Percentiles rank a stretch among this genome's conserved stretches.
These are phyloP conservation scores for Globisporangium paddicum DNA, from an alignment of 352 stramenopile species.

Conservation along the genomic window DNA sequence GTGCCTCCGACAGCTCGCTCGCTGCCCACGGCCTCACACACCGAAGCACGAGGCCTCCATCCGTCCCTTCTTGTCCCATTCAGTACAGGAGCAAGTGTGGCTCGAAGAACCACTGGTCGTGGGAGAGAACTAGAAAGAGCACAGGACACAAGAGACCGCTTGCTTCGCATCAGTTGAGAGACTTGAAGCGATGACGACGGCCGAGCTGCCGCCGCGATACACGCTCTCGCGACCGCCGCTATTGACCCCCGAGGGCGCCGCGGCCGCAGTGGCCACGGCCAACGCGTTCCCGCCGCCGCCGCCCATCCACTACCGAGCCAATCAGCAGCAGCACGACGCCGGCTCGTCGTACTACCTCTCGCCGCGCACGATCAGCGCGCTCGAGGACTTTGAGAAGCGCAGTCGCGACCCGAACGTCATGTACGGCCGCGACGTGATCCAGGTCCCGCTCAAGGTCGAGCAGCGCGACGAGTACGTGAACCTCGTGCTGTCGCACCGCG, in stretches of 20 bases:
- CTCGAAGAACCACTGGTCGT: no score
- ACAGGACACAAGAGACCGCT: neutral
- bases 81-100: neutral
- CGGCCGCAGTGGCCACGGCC: neutral
- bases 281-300: conserved; percentile 23
- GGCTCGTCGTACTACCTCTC: conserved; percentile 17
- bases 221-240: conserved; percentile 12
- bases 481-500: conserved; percentile 67
- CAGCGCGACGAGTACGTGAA: conserved; percentile 52
- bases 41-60: neutral
- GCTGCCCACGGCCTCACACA: neutral
- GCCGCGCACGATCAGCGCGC: conserved; percentile 22
- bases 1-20: neutral
- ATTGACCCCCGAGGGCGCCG: conserved; percentile 7
- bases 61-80: no score
- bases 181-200: conserved; percentile 8
- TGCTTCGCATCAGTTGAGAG: neutral
- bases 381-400: conserved; percentile 21
- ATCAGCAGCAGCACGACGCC: conserved; percentile 5
- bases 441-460: conserved; percentile 57
- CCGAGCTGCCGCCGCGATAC: conserved; percentile 10
- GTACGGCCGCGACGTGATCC: conserved; percentile 68
- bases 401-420: conserved; percentile 32
- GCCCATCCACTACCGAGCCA: conserved; percentile 3
- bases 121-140: neutral